Base-by-base conservation (phyloP, 495 filamentous ascomycete genomes). In the Penicillium robsamsonii region DNA sequence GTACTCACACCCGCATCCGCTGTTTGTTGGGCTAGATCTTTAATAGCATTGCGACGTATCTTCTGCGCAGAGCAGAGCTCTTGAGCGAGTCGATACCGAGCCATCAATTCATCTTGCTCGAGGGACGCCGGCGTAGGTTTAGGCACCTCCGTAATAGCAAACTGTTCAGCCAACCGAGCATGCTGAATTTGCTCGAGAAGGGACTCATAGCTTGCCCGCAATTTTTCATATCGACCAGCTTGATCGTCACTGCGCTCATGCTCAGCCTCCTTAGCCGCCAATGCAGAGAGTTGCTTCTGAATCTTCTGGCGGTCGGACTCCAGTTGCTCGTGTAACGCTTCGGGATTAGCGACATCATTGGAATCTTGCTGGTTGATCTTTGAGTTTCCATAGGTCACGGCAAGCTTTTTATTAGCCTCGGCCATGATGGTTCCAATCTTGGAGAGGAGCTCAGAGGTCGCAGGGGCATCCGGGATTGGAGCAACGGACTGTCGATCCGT, bases 1-100 rank as follows among this genome's bases (percentile, higher is more conserved):
- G 79, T 77, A 55, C 78, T 81, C 29, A 78, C 73, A 50, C 70
- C 80, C 25, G 70, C 76, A 67, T 75, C 77, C 5, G 71, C 76
- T 43, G 77, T 76, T 41, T 78, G 76, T 57, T 77, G 73, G 4
- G 67, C 62, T n/a, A 79, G 70, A 25, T 78, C 72, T 20, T 66
- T 68, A 20, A 83, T 74, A 6, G 76, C 67, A 5, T 61, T 59
- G 13, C 70, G 72, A 13, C 79, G 74, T 13, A 58, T 69, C 43
- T 73, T 72, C 54, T 80, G 75, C 37, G 73, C 72, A 11, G 60
- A 56, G 50, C 58, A 65, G 8, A 83, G 59, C 46, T 73, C 59
- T n/a, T 66, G 68, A n/a, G 66, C 63, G 29, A 76, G 55, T 38
- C 68, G 60, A 47, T 72, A 77, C 5, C 63, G 62, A 1, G 50